phyloP scores from a whole-genome alignment of 371 early-diverging fungal species.

The Entomophthora muscae region DNA sequence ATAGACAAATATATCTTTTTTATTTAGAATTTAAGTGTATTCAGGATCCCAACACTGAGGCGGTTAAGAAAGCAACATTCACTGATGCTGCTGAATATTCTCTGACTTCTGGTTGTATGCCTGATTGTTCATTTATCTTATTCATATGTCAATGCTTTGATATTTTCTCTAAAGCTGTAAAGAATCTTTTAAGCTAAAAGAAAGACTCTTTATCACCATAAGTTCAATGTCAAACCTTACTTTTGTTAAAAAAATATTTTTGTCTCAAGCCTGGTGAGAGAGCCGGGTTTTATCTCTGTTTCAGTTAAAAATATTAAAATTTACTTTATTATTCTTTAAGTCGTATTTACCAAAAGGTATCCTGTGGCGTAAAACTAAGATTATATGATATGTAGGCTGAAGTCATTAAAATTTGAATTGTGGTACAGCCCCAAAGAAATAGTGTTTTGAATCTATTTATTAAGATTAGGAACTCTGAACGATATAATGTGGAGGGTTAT shows the following conservation, averaged over 20 bases:
- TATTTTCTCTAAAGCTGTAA: constrained; percentile 69
- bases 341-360: constrained; percentile 72
- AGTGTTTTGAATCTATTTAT: background rate
- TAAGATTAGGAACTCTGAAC: constrained; percentile 30
- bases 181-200: constrained; percentile 54
- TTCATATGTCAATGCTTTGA: constrained; percentile 88
- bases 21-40: constrained; percentile 13
- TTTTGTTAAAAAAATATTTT: constrained; percentile 69
- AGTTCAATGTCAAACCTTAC: constrained; percentile 82
- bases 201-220: constrained; percentile 92
- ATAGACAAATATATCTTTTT: constrained; percentile 24
- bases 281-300: constrained; percentile 40
- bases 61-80: constrained; percentile 37
- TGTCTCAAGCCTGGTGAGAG: constrained; percentile 52
- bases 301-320: constrained; percentile 37
- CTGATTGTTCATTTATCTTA: background rate
- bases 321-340: constrained; percentile 8
- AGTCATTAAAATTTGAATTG: constrained; percentile 85
- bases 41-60: constrained; percentile 20
- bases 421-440: constrained; percentile 49
- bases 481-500: constrained; percentile 63
- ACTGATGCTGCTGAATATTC: constrained; percentile 60
- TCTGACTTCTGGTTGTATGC: constrained; percentile 56
- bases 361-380: constrained; percentile 70
- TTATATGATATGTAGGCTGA: constrained; percentile 95